Base-by-base conservation (phyloP, 768 basidiomycete genomes). In the Lactarius hengduanensis region DNA sequence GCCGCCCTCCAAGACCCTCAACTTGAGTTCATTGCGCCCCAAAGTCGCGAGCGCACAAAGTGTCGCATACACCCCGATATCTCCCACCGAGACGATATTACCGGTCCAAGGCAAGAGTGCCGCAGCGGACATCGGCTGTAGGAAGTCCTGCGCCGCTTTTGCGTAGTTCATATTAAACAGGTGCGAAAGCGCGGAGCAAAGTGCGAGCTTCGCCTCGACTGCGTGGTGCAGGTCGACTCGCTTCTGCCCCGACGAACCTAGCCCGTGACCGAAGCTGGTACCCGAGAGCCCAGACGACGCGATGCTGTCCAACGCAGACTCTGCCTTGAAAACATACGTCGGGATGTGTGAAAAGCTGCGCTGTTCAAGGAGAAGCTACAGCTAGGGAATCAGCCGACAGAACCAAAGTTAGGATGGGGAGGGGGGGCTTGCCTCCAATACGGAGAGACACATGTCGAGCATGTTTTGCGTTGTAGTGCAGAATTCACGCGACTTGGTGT, bases 241-340 rank as follows among this genome's bases (percentile, higher is more conserved):
- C 71, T 79, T 81, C 56, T 74, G 38, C 6, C 65, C 63, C 8
- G 62, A 77, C 36, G 77, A 72, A 11, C 74, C 72, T 1, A 68
- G 63, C 34, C 61, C 70, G 38, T 72, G 73, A 28, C 71, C 66
- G 41, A 70, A 58, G 53, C 16, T 36, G 16, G 71, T 54, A 50
- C 70, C 22, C 28, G 73, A 56, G 10, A 70, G 62, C 6, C 66
- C 70, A 11, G 71, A 68, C 16, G 79, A 74, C 2, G 78, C 70
- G 1, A 83, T 76, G 3, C 86, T 85, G 47, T 96, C 94, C 30
- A 97, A 81, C 0, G 93, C 91, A 0, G 92, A 88, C 67, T 97
- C 95, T n/a, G 94, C 94, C 77, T 97, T 97, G 84, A 90, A 93
- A 34, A 97, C 87, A 74, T 97, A 96, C n/a, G 91, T 94, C 9